Evolutionary conservation across 371 early-diverging fungal species (phyloP).

Genomic region (Circinella minor): DNA sequence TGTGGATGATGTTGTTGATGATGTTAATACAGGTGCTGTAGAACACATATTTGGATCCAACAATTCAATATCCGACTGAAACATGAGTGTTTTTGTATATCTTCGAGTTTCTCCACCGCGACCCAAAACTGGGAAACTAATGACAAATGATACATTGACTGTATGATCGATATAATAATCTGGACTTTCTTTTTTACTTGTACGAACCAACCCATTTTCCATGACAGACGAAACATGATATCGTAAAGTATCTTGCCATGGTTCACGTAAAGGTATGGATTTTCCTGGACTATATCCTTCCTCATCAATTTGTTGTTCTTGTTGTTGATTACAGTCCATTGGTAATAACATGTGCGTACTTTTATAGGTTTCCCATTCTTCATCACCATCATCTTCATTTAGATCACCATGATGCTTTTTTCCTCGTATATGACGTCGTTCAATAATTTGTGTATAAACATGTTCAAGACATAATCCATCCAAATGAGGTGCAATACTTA

Average conservation of each 20-base stretch:
- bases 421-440: slow-evolving; percentile 1
- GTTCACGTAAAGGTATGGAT: background rate
- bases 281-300: background rate
- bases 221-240: background rate
- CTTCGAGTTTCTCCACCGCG: background rate
- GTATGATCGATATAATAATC: slow-evolving; percentile 6
- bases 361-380: background rate
- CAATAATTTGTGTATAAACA: slow-evolving; percentile 1
- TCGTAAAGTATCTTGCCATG: background rate
- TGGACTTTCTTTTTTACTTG: background rate
- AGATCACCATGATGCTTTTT: background rate
- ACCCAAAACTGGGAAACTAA: slow-evolving; percentile 7
- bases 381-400: background rate
- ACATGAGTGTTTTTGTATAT: slow-evolving; percentile 5
- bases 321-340: too few relatives aligned
- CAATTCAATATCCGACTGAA: slow-evolving; percentile 5
- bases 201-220: background rate
- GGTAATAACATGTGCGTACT: background rate
- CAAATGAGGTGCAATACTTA: slow-evolving; percentile 6
- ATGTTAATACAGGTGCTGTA: background rate
- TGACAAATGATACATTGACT: slow-evolving; percentile 2
- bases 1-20: too few relatives aligned
- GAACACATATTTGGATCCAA: background rate
- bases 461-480: slow-evolving; percentile 3
- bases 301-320: too few relatives aligned